A percentile compares a stretch with the other conserved stretches of the same genome.
Conservation (phyloP, 176 grass and related monocot genomes). For the Thalia dealbata region DNA sequence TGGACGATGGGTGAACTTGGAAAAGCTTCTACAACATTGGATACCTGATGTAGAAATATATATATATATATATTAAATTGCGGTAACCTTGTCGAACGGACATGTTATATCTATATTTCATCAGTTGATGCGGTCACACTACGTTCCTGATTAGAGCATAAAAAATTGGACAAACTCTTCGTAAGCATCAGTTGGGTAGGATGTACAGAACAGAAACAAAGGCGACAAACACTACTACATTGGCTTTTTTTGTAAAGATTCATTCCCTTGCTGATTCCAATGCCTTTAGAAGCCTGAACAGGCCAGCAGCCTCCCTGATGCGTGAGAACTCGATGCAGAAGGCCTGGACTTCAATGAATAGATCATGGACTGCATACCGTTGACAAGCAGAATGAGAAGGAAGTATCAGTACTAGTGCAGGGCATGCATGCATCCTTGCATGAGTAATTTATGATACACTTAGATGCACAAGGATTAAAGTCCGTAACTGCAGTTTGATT, state of each 20-base stretch:
- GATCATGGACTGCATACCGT: slow-evolving; percentile 72
- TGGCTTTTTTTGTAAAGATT: too few species aligned
- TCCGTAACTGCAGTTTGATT: too few species aligned
- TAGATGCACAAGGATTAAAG: too few species aligned
- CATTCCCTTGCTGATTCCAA: slow-evolving; percentile 42
- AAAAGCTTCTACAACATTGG: too few species aligned
- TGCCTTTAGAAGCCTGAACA: slow-evolving; percentile 87
- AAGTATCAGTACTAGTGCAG: not conserved
- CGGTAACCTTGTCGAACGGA: not conserved
- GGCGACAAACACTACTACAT: not conserved
- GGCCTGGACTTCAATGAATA: slow-evolving; percentile 85
- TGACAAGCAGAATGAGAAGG: slow-evolving; percentile 24
- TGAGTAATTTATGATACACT: not conserved
- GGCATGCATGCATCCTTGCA: not conserved
- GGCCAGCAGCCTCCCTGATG: slow-evolving; percentile 72
- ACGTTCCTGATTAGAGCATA: not conserved
- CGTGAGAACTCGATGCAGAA: slow-evolving; percentile 90
- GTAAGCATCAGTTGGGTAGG: not conserved
- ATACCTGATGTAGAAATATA: too few species aligned
- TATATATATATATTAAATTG: not conserved
- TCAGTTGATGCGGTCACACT: not conserved
- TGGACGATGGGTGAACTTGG: not conserved
- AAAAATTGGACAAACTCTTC: not conserved
- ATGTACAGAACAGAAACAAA: slow-evolving; percentile 1
- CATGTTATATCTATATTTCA: not conserved